phyloP scores from a whole-genome alignment of 495 filamentous ascomycete genomes.

The Penicillium manginii region DNA sequence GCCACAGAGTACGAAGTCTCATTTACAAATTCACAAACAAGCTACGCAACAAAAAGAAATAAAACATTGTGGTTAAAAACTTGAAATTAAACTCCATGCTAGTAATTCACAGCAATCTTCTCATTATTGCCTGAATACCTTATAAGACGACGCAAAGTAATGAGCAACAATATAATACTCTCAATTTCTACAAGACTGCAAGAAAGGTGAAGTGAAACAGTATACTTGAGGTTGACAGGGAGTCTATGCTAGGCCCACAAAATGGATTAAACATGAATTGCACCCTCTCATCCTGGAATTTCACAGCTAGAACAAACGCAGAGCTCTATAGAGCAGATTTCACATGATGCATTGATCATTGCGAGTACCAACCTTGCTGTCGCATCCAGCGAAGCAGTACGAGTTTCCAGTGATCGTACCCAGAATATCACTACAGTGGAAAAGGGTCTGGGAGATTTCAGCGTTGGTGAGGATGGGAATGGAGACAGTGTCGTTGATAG shows the following conservation, averaged over 20 bases:
- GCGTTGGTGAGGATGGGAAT: slow-evolving; percentile 15
- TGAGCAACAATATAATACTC: neutral
- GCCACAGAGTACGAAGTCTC: no score
- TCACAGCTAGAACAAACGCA: neutral
- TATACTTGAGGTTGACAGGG: neutral
- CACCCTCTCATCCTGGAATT: neutral
- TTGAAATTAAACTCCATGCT: no score
- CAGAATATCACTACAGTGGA: slow-evolving; percentile 28
- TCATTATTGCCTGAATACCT: no score
- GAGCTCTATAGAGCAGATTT: neutral
- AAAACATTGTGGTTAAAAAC: no score
- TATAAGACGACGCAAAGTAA: no score
- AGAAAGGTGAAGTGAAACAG: neutral
- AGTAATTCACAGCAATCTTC: no score
- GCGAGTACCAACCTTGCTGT: slow-evolving; percentile 19
- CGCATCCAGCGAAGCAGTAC: slow-evolving; percentile 29
- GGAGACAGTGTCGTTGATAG: slow-evolving; percentile 26
- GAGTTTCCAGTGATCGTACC: slow-evolving; percentile 26
- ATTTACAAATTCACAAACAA: no score
- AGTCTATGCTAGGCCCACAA: neutral
- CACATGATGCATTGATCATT: slow-evolving; percentile 30
- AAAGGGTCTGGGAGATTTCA: slow-evolving; percentile 23
- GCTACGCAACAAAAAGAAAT: no score
- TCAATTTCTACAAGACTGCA: neutral
- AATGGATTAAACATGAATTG: neutral